These are phyloP conservation scores for Kregervanrija pseudodelftensis DNA, from an alignment of 805 yeast species.

Conservation along the genomic window DNA sequence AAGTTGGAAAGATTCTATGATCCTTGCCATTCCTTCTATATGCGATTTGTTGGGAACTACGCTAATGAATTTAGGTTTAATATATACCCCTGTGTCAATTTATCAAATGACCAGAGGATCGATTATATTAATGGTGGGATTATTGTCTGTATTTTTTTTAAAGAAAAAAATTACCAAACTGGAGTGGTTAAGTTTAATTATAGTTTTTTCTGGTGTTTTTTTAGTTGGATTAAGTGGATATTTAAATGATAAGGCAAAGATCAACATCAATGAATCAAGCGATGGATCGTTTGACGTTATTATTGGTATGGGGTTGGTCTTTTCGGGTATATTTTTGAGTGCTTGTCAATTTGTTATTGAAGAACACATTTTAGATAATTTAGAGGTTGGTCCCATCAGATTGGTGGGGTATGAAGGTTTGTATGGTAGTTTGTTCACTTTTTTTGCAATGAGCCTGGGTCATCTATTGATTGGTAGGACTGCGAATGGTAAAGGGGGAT, in stretches of 20 bases:
- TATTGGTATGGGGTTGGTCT: slow-evolving; percentile 51
- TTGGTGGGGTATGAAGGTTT: slow-evolving; percentile 72
- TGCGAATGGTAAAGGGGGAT: slow-evolving; percentile 36
- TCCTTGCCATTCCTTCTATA: slow-evolving; percentile 53
- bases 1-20: slow-evolving; percentile 22
- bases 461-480: slow-evolving; percentile 35
- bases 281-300: slow-evolving; percentile 26
- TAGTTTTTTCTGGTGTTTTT: slow-evolving; percentile 63
- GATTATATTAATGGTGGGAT: slow-evolving; percentile 67
- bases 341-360: slow-evolving; percentile 77
- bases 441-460: slow-evolving; percentile 37
- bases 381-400: slow-evolving; percentile 51
- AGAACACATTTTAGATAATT: slow-evolving; percentile 52
- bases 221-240: slow-evolving; percentile 70
- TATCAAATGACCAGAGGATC: slow-evolving; percentile 87
- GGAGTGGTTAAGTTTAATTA: slow-evolving; percentile 62
- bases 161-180: slow-evolving; percentile 44
- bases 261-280: neutral
- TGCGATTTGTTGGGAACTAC: slow-evolving; percentile 74
- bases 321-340: slow-evolving; percentile 58
- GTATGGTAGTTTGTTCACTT: slow-evolving; percentile 47
- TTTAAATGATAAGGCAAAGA: slow-evolving; percentile 9
- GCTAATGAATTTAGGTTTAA: slow-evolving; percentile 64
- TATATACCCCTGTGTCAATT: slow-evolving; percentile 69
- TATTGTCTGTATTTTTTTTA: slow-evolving; percentile 58